phyloP scores from a whole-genome alignment of 163 green algal genomes.

The Trebouxiophyceae sp. region DNA sequence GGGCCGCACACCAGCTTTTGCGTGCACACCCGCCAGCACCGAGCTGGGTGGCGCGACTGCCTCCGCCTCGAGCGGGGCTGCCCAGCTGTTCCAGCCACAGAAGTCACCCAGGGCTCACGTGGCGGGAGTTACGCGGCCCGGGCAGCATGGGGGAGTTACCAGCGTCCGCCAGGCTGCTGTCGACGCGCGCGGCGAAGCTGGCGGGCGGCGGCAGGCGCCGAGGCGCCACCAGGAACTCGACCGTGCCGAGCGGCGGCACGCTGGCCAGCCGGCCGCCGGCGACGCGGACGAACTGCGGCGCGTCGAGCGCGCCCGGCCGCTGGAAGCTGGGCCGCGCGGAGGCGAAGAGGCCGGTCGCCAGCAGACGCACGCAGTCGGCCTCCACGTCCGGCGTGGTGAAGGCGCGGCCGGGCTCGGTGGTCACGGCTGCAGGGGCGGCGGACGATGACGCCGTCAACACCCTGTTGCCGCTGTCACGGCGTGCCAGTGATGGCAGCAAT shows the following conservation, averaged over 20 bases:
- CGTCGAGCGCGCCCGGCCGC: constrained; percentile 22
- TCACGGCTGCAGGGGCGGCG: constrained; percentile 15
- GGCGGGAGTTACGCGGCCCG: too few species aligned
- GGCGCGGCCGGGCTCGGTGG: constrained; percentile 29
- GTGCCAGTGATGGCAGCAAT: too few species aligned
- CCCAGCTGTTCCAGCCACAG: too few species aligned
- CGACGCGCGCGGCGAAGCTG: constrained; percentile 36
- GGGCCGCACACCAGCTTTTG: too few species aligned
- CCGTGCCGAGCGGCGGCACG: neutral
- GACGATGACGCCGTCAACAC: too few species aligned
- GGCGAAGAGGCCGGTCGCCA: constrained; percentile 45
- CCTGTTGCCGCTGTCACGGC: too few species aligned
- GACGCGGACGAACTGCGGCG: constrained; percentile 36
- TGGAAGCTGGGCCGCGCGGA: constrained; percentile 25
- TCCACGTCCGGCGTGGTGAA: constrained; percentile 66
- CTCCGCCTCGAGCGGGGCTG: too few species aligned
- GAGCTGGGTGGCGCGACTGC: too few species aligned
- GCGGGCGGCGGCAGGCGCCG: constrained; percentile 46
- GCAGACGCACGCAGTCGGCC: constrained; percentile 51
- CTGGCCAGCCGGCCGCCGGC: neutral
- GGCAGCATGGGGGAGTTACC: too few species aligned
- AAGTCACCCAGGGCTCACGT: too few species aligned
- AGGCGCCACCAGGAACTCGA: constrained; percentile 35
- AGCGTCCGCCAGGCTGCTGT: constrained; percentile 41
- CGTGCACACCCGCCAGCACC: too few species aligned